Conservation (phyloP, 2,329 filamentous ascomycete genomes). For the Aureobasidium pullulans region DNA sequence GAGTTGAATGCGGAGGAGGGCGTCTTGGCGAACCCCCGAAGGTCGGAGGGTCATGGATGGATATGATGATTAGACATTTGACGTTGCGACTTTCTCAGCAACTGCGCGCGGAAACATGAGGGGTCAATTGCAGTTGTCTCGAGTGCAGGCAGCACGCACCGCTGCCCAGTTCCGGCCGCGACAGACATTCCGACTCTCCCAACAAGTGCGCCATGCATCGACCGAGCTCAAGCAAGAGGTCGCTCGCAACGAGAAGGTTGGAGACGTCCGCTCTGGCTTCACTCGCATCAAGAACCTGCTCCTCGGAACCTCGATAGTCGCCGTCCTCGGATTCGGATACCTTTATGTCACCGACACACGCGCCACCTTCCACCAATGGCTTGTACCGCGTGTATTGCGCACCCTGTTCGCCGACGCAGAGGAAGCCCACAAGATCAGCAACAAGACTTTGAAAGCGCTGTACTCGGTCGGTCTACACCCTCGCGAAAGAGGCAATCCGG, state of each 20-base stretch:
- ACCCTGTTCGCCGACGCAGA: constrained; percentile 68
- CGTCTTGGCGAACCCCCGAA: constrained; percentile 7
- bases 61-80: background rate
- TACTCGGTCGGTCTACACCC: constrained; percentile 71
- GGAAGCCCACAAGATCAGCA: constrained; percentile 81
- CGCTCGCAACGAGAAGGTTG: constrained; percentile 3
- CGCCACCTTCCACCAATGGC: constrained; percentile 45
- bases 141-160: background rate
- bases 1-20: background rate
- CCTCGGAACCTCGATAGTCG: constrained; percentile 47
- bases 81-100: background rate
- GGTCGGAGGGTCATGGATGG: background rate
- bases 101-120: constrained; percentile 7
- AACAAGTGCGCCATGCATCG: constrained; percentile 4
- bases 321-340: constrained; percentile 40
- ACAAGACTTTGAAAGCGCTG: constrained; percentile 61
- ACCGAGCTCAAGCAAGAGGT: constrained; percentile 12
- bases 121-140: constrained; percentile 10
- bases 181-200: background rate
- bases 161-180: background rate
- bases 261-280: constrained; percentile 30
- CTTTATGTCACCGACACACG: constrained; percentile 49
- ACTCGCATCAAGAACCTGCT: constrained; percentile 44
- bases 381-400: constrained; percentile 55
- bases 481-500: constrained; percentile 64